A percentile compares a stretch with the other conserved stretches of the same genome.
phyloP scores from a whole-genome alignment of 1,284 basidiomycete genomes.

The Puccinia horiana region DNA sequence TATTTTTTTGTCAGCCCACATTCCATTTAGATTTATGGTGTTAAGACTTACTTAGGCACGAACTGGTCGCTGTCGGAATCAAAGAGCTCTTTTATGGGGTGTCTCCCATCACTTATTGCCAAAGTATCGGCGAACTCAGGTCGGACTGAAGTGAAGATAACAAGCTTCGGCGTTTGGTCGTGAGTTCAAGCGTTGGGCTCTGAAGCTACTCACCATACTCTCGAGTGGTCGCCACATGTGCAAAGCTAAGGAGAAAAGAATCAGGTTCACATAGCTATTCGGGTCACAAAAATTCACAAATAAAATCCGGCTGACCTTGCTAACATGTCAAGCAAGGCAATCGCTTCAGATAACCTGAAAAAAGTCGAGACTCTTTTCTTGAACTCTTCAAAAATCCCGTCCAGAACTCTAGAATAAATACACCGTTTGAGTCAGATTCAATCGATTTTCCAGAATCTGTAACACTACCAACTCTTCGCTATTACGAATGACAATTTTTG shows the following conservation, averaged over 20 bases:
- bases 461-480: slow-evolving; percentile 21
- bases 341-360: slow-evolving; percentile 59
- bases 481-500: neutral
- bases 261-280: neutral
- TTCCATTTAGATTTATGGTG: neutral
- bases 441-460: neutral
- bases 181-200: neutral
- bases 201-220: slow-evolving; percentile 55
- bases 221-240: slow-evolving; percentile 73
- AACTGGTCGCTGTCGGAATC: slow-evolving; percentile 34
- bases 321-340: slow-evolving; percentile 80
- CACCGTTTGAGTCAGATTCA: slow-evolving; percentile 31
- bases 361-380: slow-evolving; percentile 53
- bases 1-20: neutral
- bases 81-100: slow-evolving; percentile 62
- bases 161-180: neutral
- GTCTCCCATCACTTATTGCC: slow-evolving; percentile 79
- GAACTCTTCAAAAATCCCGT: slow-evolving; percentile 54
- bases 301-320: slow-evolving; percentile 64
- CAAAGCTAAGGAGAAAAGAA: slow-evolving; percentile 62
- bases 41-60: slow-evolving; percentile 36
- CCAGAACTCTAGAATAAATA: slow-evolving; percentile 52
- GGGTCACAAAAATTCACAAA: too few species aligned
- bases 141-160: slow-evolving; percentile 65
- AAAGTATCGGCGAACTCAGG: slow-evolving; percentile 85